Percentiles rank a stretch among this genome's conserved stretches.
These are phyloP conservation scores for Rhamnella rubrinervis DNA, from an alignment of 331 rosid species.

Conservation along the genomic window DNA sequence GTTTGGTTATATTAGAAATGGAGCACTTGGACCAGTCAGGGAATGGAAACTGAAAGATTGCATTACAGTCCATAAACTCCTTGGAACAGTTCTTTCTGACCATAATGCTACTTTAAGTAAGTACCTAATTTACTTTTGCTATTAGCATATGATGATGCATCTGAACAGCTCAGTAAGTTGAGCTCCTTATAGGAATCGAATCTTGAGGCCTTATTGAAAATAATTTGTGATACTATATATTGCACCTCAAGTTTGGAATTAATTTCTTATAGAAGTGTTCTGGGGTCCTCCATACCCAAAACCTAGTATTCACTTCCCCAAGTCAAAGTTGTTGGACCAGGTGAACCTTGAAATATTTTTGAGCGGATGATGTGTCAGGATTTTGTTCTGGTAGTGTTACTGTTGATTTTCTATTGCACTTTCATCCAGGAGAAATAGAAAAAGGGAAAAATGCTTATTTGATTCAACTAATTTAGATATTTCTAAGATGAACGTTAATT, in stretches of 20 bases:
- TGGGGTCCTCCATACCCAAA: not conserved
- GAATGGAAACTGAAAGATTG: slow-evolving; percentile 84
- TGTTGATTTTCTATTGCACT: not conserved
- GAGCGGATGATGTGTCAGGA: not conserved
- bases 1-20: slow-evolving; percentile 50
- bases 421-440: not conserved
- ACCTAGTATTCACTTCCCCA: not conserved
- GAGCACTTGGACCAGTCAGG: slow-evolving; percentile 61
- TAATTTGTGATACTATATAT: no score
- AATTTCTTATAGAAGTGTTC: no score
- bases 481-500: not conserved
- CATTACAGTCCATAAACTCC: slow-evolving; percentile 73
- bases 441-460: not conserved
- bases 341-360: not conserved
- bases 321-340: not conserved
- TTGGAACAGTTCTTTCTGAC: slow-evolving; percentile 58
- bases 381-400: not conserved
- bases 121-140: slow-evolving; percentile 20
- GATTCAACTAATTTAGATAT: not conserved
- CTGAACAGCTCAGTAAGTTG: not conserved
- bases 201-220: no score
- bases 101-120: slow-evolving; percentile 68
- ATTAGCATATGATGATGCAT: not conserved
- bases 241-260: no score
- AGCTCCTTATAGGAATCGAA: no score